A percentile compares a stretch with the other conserved stretches of the same genome.
Evolutionary conservation across 306 rosid genomes (phyloP).

Genomic region (Hippophae rhamnoides): DNA sequence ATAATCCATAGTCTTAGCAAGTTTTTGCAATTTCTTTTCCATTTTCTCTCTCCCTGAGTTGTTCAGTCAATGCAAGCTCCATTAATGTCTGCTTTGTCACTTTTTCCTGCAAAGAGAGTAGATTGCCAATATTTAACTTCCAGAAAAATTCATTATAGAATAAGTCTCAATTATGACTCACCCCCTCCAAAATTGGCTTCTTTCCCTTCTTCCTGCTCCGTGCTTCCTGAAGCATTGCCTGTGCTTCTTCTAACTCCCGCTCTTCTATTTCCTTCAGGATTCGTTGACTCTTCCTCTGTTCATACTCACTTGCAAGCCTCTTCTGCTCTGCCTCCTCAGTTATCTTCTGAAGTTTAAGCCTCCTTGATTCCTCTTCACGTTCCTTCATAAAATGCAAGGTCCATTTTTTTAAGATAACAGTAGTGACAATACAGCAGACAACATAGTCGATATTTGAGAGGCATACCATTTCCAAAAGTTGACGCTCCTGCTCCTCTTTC

Average conservation of each 20-base stretch:
- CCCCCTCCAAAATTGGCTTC: conserved; percentile 59
- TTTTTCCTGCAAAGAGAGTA: conserved; percentile 35
- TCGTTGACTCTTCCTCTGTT: conserved; percentile 51
- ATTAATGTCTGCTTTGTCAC: conserved; percentile 51
- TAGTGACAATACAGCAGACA: not conserved
- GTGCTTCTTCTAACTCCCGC: conserved; percentile 58
- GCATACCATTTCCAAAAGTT: conserved; percentile 78
- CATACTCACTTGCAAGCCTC: conserved; percentile 63
- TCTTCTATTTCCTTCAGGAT: conserved; percentile 74
- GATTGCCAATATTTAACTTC: conserved; percentile 9
- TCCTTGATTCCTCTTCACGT: conserved; percentile 75
- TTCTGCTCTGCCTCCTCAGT: conserved; percentile 80
- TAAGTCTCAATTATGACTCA: conserved; percentile 27
- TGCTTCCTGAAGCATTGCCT: conserved; percentile 52
- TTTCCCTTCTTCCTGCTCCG: conserved; percentile 49
- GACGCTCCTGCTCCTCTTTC: conserved; percentile 94
- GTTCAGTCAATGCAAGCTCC: conserved; percentile 68
- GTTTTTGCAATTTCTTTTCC: conserved; percentile 83
- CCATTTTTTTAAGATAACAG: not conserved
- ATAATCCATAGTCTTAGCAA: conserved; percentile 79
- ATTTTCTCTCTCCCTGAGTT: conserved; percentile 76
- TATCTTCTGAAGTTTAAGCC: conserved; percentile 56
- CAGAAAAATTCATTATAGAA: not conserved
- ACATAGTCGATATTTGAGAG: not conserved
- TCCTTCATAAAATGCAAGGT: conserved; percentile 32